Percentiles rank a stretch among this genome's conserved stretches.
Conservation (phyloP, 495 filamentous ascomycete genomes). For the Lasiosphaeriaceae sp. region DNA sequence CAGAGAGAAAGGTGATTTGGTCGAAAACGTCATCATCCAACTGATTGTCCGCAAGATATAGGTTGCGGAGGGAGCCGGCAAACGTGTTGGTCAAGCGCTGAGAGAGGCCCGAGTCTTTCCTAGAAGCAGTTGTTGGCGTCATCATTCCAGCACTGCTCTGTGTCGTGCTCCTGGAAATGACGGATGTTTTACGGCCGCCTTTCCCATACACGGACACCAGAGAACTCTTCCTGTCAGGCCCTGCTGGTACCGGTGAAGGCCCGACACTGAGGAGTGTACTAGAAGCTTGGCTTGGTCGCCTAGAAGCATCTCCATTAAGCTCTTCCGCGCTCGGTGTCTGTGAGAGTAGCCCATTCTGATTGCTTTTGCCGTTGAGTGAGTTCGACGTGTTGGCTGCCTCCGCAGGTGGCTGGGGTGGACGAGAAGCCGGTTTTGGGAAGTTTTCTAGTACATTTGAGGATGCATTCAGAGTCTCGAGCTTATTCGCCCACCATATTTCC, state of each 20-base stretch:
- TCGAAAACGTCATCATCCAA: constrained; percentile 92
- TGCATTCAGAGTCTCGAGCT: constrained; percentile 86
- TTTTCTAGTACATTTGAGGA: constrained; percentile 87
- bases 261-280: constrained; percentile 69
- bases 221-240: constrained; percentile 69
- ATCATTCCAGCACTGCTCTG: constrained; percentile 42
- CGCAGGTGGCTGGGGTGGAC: constrained; percentile 54
- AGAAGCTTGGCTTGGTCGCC: constrained; percentile 83
- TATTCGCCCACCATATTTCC: constrained; percentile 89
- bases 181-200: constrained; percentile 75
- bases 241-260: constrained; percentile 60
- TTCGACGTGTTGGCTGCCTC: constrained; percentile 29
- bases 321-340: constrained; percentile 73
- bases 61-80: constrained; percentile 72
- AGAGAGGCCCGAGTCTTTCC: constrained; percentile 87
- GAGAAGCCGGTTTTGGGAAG: constrained; percentile 79
- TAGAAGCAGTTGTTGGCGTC: constrained; percentile 49
- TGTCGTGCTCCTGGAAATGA: constrained; percentile 62
- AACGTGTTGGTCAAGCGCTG: constrained; percentile 75
- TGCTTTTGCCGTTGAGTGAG: constrained; percentile 44
- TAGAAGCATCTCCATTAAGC: constrained; percentile 64
- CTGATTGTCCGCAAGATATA: constrained; percentile 90
- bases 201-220: constrained; percentile 73
- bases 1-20: constrained; percentile 75
- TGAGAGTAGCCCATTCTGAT: constrained; percentile 47